Evolutionary conservation across 2,329 filamentous ascomycete genomes (phyloP).

Genomic region (Zymoseptoria brevis): DNA sequence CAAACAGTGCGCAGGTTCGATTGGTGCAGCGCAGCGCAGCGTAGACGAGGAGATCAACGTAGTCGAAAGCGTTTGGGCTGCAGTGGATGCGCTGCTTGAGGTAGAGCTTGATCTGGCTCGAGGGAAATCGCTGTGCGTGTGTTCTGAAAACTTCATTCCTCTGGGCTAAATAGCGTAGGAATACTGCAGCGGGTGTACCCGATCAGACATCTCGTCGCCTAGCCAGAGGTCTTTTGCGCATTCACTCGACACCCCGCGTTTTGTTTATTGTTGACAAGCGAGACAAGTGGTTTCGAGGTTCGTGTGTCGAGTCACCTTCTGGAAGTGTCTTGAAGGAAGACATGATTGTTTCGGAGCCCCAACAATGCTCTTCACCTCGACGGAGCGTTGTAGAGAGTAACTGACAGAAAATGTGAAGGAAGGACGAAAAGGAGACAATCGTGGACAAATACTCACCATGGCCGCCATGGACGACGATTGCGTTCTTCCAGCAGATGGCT

Average conservation of each 20-base stretch:
- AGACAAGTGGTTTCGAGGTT: not conserved
- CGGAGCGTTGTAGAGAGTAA: not conserved
- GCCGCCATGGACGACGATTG: no score
- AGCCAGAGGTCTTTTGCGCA: not conserved
- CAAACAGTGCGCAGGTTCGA: not conserved
- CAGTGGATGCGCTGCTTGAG: not conserved
- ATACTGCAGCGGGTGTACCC: not conserved
- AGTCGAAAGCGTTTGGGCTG: not conserved
- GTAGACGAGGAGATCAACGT: not conserved
- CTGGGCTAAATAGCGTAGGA: not conserved
- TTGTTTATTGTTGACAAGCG: not conserved
- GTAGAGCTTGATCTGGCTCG: not conserved
- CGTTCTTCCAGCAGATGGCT: no score
- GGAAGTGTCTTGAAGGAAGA: not conserved
- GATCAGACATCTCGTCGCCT: not conserved
- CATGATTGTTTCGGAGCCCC: not conserved
- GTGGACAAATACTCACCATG: no score
- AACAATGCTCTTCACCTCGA: not conserved
- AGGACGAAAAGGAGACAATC: not conserved
- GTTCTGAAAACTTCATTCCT: not conserved
- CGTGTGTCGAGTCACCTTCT: not conserved
- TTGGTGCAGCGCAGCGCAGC: no score
- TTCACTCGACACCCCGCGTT: not conserved
- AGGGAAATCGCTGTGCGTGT: not conserved
- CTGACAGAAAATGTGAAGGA: not conserved